A percentile compares a stretch with the other conserved stretches of the same genome.
Evolutionary conservation across 192 early-diverging fungal species (phyloP).

Genomic region (Jimgerdemannia flammicorona): DNA sequence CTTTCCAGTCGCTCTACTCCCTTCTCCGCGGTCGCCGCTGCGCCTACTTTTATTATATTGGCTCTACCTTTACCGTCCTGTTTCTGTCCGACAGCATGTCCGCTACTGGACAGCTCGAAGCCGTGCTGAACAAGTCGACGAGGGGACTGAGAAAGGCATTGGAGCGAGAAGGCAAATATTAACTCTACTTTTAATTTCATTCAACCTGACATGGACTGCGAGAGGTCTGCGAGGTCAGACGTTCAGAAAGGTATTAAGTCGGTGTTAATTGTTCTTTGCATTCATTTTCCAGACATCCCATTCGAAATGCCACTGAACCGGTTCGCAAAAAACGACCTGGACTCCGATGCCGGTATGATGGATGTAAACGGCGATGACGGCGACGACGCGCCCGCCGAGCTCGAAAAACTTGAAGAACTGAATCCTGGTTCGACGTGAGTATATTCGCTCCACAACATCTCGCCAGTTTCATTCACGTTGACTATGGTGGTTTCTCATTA

Average conservation of each 20-base stretch:
- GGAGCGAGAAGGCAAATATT: conserved; percentile 15
- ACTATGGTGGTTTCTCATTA: too few relatives aligned
- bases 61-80: conserved; percentile 23
- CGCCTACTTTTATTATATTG: conserved; percentile 31
- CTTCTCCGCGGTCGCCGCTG: conserved; percentile 23
- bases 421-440: neutral
- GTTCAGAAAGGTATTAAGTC: too few relatives aligned
- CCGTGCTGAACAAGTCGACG: conserved; percentile 28
- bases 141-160: conserved; percentile 27
- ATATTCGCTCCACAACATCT: neutral
- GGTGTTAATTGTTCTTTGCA: too few relatives aligned
- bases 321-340: neutral
- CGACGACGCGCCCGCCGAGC: neutral
- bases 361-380: neutral
- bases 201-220: too few relatives aligned
- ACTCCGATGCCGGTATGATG: neutral
- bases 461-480: too few relatives aligned
- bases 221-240: too few relatives aligned
- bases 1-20: conserved; percentile 24
- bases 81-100: conserved; percentile 26
- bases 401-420: neutral
- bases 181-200: too few relatives aligned
- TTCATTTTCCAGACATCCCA: neutral
- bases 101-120: conserved; percentile 20
- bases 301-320: neutral